Conservation (phyloP, 805 yeast genomes). For the Saccharomycopsis oosterbeekiorum region DNA sequence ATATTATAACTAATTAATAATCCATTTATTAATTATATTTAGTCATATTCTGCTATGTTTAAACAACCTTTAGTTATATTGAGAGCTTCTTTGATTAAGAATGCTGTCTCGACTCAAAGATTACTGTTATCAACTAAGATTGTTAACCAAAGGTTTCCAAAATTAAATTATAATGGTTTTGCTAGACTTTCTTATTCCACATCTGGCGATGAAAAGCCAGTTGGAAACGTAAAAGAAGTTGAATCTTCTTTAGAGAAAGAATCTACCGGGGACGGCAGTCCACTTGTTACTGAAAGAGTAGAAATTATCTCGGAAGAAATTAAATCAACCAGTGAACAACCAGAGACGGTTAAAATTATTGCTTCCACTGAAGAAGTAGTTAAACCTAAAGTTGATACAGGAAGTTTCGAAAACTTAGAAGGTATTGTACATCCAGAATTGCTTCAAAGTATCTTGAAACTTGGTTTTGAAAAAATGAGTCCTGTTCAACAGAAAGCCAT, state of each 20-base stretch:
- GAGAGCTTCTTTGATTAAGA: neutral
- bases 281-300: too few species aligned
- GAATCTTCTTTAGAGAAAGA: neutral
- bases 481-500: constrained; percentile 61
- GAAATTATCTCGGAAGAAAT: neutral
- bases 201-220: neutral
- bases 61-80: neutral
- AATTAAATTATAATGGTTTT: neutral
- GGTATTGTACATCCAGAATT: constrained; percentile 7
- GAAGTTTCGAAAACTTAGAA: neutral
- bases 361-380: neutral
- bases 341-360: neutral
- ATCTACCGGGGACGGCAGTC: too few species aligned
- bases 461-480: constrained; percentile 33
- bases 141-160: neutral
- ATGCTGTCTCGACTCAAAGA: neutral
- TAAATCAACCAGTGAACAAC: neutral
- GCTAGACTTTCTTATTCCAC: neutral
- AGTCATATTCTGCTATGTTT: neutral
- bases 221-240: neutral
- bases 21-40: neutral
- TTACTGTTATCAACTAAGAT: neutral
- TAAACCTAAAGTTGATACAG: neutral
- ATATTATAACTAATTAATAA: neutral
- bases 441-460: neutral